Conservation (phyloP, 139 green algal genomes). For the Auxenochlorella pyrenoidosa region DNA sequence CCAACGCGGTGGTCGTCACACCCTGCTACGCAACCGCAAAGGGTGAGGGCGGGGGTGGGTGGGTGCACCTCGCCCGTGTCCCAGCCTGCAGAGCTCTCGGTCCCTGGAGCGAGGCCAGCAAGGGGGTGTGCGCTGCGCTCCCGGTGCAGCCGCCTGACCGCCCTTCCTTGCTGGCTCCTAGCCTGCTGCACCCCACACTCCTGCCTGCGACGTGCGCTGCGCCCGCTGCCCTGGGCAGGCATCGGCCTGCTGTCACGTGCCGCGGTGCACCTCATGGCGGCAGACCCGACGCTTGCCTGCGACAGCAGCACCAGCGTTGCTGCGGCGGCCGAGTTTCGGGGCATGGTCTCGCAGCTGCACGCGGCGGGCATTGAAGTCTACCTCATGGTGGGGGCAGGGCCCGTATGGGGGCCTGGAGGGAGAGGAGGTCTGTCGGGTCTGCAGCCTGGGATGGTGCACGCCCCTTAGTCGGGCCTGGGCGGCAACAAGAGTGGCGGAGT, state of each 20-base stretch:
- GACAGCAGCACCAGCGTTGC: conserved; percentile 34
- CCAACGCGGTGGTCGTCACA: conserved; percentile 69
- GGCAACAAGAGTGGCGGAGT: too few species aligned
- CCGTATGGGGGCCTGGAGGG: neutral
- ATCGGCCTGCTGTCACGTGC: conserved; percentile 39
- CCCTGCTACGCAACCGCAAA: conserved; percentile 46
- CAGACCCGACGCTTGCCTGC: conserved; percentile 51
- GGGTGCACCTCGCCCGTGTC: neutral
- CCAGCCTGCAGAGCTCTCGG: too few species aligned
- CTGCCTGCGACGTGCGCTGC: neutral
- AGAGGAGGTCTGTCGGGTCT: neutral
- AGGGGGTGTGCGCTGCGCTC: too few species aligned
- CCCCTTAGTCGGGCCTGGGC: neutral
- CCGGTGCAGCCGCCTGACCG: too few species aligned
- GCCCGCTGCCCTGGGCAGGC: neutral
- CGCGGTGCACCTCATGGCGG: conserved; percentile 63
- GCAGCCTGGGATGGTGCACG: neutral
- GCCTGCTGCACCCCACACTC: neutral
- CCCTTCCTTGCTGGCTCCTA: neutral
- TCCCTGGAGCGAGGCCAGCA: too few species aligned
- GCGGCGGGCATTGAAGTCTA: conserved; percentile 75
- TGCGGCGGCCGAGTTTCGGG: conserved; percentile 66
- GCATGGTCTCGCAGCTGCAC: conserved; percentile 65
- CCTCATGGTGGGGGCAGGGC: conserved; percentile 46
- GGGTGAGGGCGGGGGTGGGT: neutral